phyloP scores from a whole-genome alignment of 768 basidiomycete species.

The Suillus discolor region DNA sequence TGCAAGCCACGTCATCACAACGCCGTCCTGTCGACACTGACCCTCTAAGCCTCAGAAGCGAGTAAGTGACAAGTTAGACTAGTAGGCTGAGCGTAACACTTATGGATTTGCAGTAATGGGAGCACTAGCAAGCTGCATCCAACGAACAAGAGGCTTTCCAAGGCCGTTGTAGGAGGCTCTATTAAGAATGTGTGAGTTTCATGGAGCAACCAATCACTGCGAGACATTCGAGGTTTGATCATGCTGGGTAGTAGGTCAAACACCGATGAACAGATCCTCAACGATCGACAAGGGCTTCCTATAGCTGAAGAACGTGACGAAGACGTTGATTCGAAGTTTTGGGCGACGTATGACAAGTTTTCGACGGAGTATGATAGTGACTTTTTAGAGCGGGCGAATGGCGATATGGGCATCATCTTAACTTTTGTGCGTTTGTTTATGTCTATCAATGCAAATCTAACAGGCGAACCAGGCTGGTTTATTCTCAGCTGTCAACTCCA shows the following conservation, averaged over 20 bases:
- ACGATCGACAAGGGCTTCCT: neutral
- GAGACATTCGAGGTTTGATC: neutral
- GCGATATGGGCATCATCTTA: slow-evolving; percentile 19
- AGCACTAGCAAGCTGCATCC: too few species aligned
- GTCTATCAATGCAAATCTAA: neutral
- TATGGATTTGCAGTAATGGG: too few species aligned
- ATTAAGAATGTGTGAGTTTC: too few species aligned
- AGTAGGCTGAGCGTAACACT: too few species aligned
- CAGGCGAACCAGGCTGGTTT: slow-evolving; percentile 35
- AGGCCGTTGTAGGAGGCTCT: too few species aligned
- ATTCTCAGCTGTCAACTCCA: slow-evolving; percentile 38
- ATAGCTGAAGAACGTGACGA: slow-evolving; percentile 2
- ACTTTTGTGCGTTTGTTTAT: slow-evolving; percentile 19
- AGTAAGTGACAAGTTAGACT: too few species aligned
- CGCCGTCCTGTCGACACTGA: too few species aligned
- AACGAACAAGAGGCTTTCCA: too few species aligned
- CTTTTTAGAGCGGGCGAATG: slow-evolving; percentile 14
- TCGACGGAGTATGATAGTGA: slow-evolving; percentile 17
- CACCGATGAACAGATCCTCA: neutral
- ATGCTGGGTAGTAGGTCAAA: neutral
- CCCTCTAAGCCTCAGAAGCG: too few species aligned
- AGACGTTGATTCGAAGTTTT: slow-evolving; percentile 9
- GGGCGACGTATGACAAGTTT: slow-evolving; percentile 14
- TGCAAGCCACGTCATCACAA: too few species aligned
- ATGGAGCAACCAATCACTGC: too few species aligned